Evolutionary conservation across 1,284 basidiomycete species (phyloP).

Genomic region (Phellinidium pouzarii): DNA sequence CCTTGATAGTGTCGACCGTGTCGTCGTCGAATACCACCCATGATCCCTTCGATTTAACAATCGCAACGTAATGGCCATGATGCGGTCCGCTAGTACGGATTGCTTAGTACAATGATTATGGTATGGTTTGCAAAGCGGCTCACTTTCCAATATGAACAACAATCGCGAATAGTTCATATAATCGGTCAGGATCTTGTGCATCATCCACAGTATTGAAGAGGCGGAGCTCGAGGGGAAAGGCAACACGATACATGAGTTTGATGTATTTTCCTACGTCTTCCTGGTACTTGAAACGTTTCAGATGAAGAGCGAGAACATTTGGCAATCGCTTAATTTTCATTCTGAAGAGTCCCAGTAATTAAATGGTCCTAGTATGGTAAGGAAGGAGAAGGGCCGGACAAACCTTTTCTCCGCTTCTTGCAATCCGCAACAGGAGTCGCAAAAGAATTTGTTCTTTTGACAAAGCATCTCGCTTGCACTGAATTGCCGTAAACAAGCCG

Average conservation of each 20-base stretch:
- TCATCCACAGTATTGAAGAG: conserved; percentile 97
- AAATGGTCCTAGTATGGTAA: background rate
- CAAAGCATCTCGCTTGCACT: conserved; percentile 98
- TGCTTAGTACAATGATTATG: conserved; percentile 5
- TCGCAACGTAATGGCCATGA: conserved; percentile 96
- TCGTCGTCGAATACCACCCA: conserved; percentile 98
- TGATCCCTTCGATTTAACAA: conserved; percentile 77
- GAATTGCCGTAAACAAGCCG: conserved; percentile 92
- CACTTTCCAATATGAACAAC: conserved; percentile 97
- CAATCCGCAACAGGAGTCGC: conserved; percentile 91
- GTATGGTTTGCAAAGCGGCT: conserved; percentile 30
- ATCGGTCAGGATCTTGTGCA: conserved; percentile 77
- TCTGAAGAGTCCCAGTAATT: conserved; percentile 35
- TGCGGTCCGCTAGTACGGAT: conserved; percentile 70
- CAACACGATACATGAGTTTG: conserved; percentile 94
- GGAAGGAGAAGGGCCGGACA: conserved; percentile 30
- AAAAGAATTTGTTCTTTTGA: conserved; percentile 97
- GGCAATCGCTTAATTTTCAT: conserved; percentile 98
- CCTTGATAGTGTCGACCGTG: conserved; percentile 81
- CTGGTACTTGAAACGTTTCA: conserved; percentile 98
- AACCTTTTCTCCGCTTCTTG: conserved; percentile 98
- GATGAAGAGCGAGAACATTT: conserved; percentile 88
- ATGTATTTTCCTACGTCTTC: conserved; percentile 84
- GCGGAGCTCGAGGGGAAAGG: conserved; percentile 90
- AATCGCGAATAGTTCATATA: conserved; percentile 93